Evolutionary conservation across 2,329 filamentous ascomycete genomes (phyloP), one percentile per base, ranked within the genome.

Genomic region (Alternaria alternata): DNA sequence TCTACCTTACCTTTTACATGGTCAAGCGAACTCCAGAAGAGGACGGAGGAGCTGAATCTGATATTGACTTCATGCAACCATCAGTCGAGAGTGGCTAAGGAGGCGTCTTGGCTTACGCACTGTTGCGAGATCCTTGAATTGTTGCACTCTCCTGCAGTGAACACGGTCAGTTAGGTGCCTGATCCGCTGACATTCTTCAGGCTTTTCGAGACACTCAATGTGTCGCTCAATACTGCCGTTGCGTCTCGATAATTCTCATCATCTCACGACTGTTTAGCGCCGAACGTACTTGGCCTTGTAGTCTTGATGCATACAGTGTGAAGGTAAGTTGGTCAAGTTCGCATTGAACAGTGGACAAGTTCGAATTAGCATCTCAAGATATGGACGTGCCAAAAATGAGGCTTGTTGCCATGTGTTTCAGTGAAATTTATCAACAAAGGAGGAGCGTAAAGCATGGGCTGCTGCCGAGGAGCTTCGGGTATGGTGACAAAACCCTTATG

Each of bases 121-220:
- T 22, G 30, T 20, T 24, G n/a, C 5, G 74, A 76, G 59, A 74
- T 67, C 53, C 58, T 76, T 4, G 72, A 74, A 61, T 73, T 71
- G 28, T 52, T 77, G 24, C 74, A 70, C 38, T 68, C 72, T 20
- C 69, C 71, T 22, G 34, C 59, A 1, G 43, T 63, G 5, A 64
- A 71, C 26, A 62, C 64, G 3, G 24, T 46, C 24, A 63, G 62
- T 16, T 65, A 69, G 49, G 65, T 69, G 56, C 66, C 69, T 11
- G 58, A 58, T 51, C 65, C 67, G n/a, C 46, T 70, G 48, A 70
- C 63, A 22, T 51, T 70, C n/a, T 48, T 67, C 55, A 65, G 66
- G 32, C 52, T 73, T 24, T 70, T 68, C 7, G 59, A 71, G n/a
- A 52, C 65, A 1, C 71, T 73, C 41, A 64, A 67, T 4, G 62